Evolutionary conservation across 2,329 filamentous ascomycete genomes (phyloP).

Genomic region (Mariannaea elegans): DNA sequence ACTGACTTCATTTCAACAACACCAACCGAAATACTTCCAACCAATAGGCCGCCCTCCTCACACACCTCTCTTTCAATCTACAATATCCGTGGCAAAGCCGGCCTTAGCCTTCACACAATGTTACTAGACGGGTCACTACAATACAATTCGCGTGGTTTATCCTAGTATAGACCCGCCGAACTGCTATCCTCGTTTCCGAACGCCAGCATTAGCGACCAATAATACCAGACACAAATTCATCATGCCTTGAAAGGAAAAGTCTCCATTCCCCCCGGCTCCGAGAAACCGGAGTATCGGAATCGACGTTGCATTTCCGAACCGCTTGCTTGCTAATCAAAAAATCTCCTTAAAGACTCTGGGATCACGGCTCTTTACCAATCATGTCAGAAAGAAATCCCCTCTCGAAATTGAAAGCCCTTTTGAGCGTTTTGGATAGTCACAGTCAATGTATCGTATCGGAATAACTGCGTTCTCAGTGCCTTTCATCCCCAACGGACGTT

Average conservation of each 20-base stretch:
- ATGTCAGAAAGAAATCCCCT: no score
- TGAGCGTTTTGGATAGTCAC: not conserved
- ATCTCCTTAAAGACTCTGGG: not conserved
- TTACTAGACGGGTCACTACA: no score
- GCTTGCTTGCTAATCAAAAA: conserved; percentile 27
- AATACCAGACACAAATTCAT: not conserved
- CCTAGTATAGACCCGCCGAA: no score
- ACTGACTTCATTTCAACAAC: not conserved
- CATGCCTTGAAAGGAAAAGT: not conserved
- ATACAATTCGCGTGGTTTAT: no score
- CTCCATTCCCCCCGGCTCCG: conserved; percentile 6
- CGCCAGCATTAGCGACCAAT: conserved; percentile 5
- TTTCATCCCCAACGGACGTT: not conserved
- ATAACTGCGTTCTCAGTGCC: not conserved
- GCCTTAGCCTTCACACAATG: not conserved
- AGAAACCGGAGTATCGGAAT: conserved; percentile 10
- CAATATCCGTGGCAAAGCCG: conserved; percentile 10
- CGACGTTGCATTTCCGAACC: conserved; percentile 17
- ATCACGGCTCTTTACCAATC: not conserved
- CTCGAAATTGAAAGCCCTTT: no score
- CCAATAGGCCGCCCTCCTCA: not conserved
- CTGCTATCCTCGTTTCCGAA: not conserved
- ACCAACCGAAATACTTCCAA: not conserved
- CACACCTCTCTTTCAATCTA: not conserved
- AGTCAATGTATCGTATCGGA: not conserved